These are phyloP conservation scores for Coccomyxa sp. DNA, from an alignment of 139 green algal genomes.

Conservation along the genomic window DNA sequence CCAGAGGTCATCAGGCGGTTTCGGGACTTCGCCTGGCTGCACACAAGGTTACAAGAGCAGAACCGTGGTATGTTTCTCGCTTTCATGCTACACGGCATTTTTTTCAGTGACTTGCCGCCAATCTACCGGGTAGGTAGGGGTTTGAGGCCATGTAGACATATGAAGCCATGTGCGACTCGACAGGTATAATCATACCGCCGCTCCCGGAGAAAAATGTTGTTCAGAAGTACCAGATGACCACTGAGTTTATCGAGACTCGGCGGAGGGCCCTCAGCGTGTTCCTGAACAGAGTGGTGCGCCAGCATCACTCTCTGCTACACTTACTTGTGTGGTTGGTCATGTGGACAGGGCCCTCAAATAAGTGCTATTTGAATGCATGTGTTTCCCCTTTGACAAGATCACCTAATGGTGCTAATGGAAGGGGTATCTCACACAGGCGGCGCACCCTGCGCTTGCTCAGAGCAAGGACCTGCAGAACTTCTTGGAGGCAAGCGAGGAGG, in stretches of 20 bases:
- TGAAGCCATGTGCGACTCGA: no score
- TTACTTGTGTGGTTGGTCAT: neutral
- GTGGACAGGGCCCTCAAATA: neutral
- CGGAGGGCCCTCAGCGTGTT: slow-evolving; percentile 77
- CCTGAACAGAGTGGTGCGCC: slow-evolving; percentile 62
- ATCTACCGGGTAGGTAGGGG: no score
- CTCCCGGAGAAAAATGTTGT: slow-evolving; percentile 90
- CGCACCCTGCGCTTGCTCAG: slow-evolving; percentile 68
- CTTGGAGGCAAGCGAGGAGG: slow-evolving; percentile 77
- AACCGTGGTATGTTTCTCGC: slow-evolving; percentile 31
- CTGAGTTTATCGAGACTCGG: slow-evolving; percentile 88
- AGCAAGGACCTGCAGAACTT: slow-evolving; percentile 72
- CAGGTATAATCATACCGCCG: slow-evolving; percentile 83
- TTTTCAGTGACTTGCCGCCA: neutral
- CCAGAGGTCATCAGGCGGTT: slow-evolving; percentile 85
- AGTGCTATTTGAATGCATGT: neutral
- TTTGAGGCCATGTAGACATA: no score
- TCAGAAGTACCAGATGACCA: slow-evolving; percentile 86
- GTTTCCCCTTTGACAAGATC: neutral
- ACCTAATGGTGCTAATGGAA: neutral
- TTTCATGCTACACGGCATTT: no score
- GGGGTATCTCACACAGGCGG: slow-evolving; percentile 14
- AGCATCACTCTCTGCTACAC: neutral
- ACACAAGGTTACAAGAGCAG: slow-evolving; percentile 66
- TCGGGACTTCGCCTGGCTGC: slow-evolving; percentile 88